Conservation (phyloP, 2,329 filamentous ascomycete genomes). For the Epichloe typhina region DNA sequence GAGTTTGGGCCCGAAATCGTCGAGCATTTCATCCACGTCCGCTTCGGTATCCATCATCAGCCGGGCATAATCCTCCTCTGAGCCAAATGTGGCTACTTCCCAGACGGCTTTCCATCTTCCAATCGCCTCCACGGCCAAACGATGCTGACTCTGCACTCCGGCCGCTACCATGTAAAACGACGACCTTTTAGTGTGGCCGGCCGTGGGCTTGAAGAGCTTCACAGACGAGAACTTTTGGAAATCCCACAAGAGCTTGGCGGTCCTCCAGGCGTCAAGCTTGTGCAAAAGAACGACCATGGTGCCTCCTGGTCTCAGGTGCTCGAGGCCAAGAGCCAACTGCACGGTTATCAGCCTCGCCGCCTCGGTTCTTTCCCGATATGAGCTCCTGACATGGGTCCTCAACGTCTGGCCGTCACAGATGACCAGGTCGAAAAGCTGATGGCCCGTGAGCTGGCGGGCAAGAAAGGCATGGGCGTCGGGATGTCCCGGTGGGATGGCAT, state of each 20-base stretch:
- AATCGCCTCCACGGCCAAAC: constrained; percentile 22
- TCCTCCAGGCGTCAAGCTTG: constrained; percentile 28
- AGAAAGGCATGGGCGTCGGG: constrained; percentile 11
- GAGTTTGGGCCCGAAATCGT: constrained; percentile 22
- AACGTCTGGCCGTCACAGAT: constrained; percentile 36
- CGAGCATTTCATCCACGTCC: constrained; percentile 13
- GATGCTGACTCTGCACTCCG: constrained; percentile 20
- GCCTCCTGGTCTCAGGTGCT: constrained; percentile 31
- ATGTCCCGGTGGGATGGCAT: constrained; percentile 19
- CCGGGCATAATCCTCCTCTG: constrained; percentile 12
- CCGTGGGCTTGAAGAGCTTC: constrained; percentile 30
- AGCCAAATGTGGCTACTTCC: constrained; percentile 25
- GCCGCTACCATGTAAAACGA: constrained; percentile 42
- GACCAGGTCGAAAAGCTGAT: constrained; percentile 26
- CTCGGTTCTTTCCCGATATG: constrained; percentile 23
- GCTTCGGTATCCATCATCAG: constrained; percentile 3
- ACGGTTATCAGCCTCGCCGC: constrained; percentile 20
- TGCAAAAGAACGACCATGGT: constrained; percentile 39
- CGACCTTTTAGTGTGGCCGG: constrained; percentile 26
- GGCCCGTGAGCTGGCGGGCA: constrained; percentile 12
- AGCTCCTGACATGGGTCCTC: constrained; percentile 20
- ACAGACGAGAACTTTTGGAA: constrained; percentile 31
- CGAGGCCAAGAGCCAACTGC: constrained; percentile 32
- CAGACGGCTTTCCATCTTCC: constrained; percentile 27
- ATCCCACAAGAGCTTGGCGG: constrained; percentile 20